Base-by-base conservation (phyloP, 108 stramenopile genomes). In the Fistulifera pelliculosa region DNA sequence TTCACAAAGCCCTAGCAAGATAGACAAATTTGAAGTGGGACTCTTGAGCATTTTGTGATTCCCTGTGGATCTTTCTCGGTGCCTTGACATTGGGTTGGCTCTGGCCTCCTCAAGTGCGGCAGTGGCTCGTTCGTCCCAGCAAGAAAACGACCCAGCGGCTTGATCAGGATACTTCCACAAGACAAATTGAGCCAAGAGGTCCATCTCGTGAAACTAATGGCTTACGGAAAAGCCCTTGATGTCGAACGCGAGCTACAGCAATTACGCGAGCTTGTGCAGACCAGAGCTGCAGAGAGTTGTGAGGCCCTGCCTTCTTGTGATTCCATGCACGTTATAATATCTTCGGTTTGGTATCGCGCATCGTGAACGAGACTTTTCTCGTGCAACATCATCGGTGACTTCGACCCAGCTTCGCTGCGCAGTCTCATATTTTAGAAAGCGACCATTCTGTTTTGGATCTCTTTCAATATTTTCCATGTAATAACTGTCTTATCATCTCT, bases 51-150 rank as follows among this genome's bases (percentile, higher is more conserved):
- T 65, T 24, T 50, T 75, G 4, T 81, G 22, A 26, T 83, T 14
- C 87, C 87, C 38, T 83, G n/a, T 89, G 87, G 87, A 52, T 89
- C 7, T 17, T 62, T 10, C 24, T 83, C 19, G 87, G 87, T 6
- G 18, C 69, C 14, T 35, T 58, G 12, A 76, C 81, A 16, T 60
- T 80, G 28, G 87, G 87, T 5, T 49, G 79, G 10, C 51, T 85
- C 49, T 89, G 79, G 83, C 87, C 87, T 41, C 83, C 83, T 7
- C 83, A 85, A 66, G 60, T 89, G 11, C 66, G 87, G 1, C 66
- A 61, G 17, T 68, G 65, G 49, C 42, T 88, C n/a, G 69, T 78
- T 38, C 49, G 21, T 61, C 61, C 45, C 41, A 31, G 3, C 13
- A 2, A n/a, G 17, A 35, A 31, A 2, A 38, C 49, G 13, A 23